Base-by-base conservation (phyloP, 1,139 yeast genomes). In the Blastobotrys arbuscula region DNA sequence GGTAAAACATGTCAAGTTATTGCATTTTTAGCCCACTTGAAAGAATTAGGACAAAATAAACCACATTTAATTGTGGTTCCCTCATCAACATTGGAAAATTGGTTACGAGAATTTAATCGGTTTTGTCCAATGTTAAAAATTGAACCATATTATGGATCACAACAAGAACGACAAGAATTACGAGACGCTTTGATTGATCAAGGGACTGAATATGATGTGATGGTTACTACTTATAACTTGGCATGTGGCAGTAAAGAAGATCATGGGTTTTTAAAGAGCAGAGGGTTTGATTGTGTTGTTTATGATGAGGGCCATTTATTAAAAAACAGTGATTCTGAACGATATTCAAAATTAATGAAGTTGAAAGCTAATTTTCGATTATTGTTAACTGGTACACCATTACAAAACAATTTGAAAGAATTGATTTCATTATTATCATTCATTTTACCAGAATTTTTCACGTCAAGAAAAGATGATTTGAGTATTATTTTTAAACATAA, bases 301-400 rank as follows among this genome's bases (percentile, higher is more conserved):
- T 92, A 88, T 62, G 99, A 92, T 66, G 99, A 92, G 71, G 99
- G 99, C 0, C 99, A 92, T 67, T 81, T 92, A 84, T 74, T 92
- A 58, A 92, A 92, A 64, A 92, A 94, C 66, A 86, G 96, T 1
- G 75, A 79, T 54, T 81, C 94, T 15, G 97, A 90, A 59, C 76
- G 99, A 59, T 92, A 92, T 64, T 75, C 71, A 53, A 90, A 89
- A 66, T 73, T 92, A 54, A 90, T 90, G 95, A 79, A 80, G 60
- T 71, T 92, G 40, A 77, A 74, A 51, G 97, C 94, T 1, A 76
- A 78, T 23, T 94, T 92, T 68, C 76, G 98, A 59, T 69, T 94
- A 39, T 68, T 92, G 46, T 75, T 92, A 54, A 92, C 99, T 0
- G 99, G 99, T 66, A 92, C 99, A 0, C 99, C 99, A 7, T 72